Base-by-base conservation (phyloP, 139 green algal genomes). In the Chlamydomonas asymmetrica region DNA sequence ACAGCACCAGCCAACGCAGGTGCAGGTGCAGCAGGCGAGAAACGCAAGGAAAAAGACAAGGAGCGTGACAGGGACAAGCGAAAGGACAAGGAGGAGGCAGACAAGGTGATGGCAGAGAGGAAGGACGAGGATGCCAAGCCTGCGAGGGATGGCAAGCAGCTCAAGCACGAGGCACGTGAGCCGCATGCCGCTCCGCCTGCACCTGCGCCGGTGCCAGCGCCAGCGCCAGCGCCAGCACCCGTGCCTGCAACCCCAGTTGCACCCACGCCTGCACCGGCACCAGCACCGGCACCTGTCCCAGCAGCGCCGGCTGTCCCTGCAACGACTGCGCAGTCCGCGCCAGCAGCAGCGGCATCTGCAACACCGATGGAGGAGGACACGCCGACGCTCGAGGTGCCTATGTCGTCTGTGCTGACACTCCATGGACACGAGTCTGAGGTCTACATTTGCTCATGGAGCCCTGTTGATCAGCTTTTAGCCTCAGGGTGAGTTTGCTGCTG, bases 361-460 rank as follows among this genome's bases (percentile, higher is more conserved):
- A 66, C 68, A 5, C 78, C 88, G 3, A 93, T 93, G 86, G 91
- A 95, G 13, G 84, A 90, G 73, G 89, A 93, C 73, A 38, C 41
- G 35, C 74, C 48, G 22, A 52, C 49, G 43, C 40, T 74, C 1
- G 64, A 74, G n/a, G 43, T 75, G 13, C 34, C 54, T 2, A 23
- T 65, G 31, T 63, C 63, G 38, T 37, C 63, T 2, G 75, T 82
- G 8, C 10, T 76, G 9, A 92, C 82, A 8, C 80, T 98, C 25
- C 80, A 88, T 32, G 93, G 93, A 0, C 94, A 98, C 75, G 77
- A 82, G 27, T 87, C 76, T 1, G 94, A 98, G 75, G 94, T 97
- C 31, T 97, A 96, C 82, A 93, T 94, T 39, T 96, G 92, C 73
- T 71, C 89, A 1, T 98, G 94, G 94, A 96, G 82, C 78, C 93